Percentiles rank a stretch among this genome's conserved stretches.
phyloP scores from a whole-genome alignment of 176 grass and related monocot species.

The Ampelocalamus luodianensis region DNA sequence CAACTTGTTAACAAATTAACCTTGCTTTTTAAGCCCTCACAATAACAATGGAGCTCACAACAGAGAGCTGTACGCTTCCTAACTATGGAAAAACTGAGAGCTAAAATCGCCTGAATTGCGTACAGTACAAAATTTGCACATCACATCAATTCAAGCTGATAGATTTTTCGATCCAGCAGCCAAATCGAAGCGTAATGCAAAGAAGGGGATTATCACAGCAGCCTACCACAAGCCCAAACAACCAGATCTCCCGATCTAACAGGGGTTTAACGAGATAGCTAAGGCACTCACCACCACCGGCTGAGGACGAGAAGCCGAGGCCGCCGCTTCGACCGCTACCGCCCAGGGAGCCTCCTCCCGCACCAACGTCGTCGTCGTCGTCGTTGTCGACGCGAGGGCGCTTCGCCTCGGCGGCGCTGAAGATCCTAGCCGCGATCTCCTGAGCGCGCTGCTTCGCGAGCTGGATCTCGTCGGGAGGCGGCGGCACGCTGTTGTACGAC shows the following conservation, averaged over 20 bases:
- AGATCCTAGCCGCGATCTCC: slow-evolving; percentile 90
- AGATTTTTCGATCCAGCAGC: slow-evolving; percentile 25
- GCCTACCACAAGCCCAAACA: not conserved
- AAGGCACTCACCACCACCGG: slow-evolving; percentile 37
- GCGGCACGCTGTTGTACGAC: slow-evolving; percentile 80
- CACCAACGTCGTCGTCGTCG: slow-evolving; percentile 54
- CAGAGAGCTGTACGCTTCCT: not conserved
- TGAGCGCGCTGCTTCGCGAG: slow-evolving; percentile 93
- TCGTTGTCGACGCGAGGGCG: slow-evolving; percentile 77
- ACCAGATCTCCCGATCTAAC: slow-evolving; percentile 29
- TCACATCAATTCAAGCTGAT: not conserved
- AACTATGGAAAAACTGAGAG: not conserved
- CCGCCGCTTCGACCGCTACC: slow-evolving; percentile 25
- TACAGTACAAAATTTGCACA: not conserved
- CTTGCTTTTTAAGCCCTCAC: not conserved
- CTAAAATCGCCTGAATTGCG: not conserved
- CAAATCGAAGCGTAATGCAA: slow-evolving; percentile 8
- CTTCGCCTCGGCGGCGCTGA: slow-evolving; percentile 89
- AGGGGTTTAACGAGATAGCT: not conserved
- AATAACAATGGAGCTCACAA: not conserved
- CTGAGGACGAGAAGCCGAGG: slow-evolving; percentile 49
- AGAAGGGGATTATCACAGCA: not conserved
- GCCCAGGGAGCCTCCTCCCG: slow-evolving; percentile 34
- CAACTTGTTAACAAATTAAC: not conserved
- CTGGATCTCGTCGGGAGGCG: slow-evolving; percentile 84